Percentiles rank a stretch among this genome's conserved stretches.
Conservation (phyloP, 768 basidiomycete genomes). For the Amanita exitialis region DNA sequence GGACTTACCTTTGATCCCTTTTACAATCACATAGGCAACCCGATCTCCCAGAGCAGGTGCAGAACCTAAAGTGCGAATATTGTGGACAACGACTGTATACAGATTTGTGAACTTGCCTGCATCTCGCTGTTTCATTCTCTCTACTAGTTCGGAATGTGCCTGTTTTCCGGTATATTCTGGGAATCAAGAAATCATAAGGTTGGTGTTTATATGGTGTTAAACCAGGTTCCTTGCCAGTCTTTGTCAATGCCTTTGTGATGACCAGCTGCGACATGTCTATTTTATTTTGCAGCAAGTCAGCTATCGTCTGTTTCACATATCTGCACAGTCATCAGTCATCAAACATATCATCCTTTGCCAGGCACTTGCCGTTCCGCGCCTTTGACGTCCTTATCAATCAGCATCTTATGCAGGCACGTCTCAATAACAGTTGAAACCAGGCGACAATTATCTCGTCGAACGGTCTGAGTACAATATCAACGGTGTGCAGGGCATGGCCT, state of each 20-base stretch:
- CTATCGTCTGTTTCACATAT: conserved; percentile 88
- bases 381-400: conserved; percentile 90
- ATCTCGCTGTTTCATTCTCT: conserved; percentile 92
- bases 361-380: conserved; percentile 81
- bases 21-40: conserved; percentile 61
- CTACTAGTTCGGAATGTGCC: conserved; percentile 92
- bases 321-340: conserved; percentile 27
- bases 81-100: neutral
- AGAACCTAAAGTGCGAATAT: conserved; percentile 47
- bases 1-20: neutral
- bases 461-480: conserved; percentile 51
- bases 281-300: conserved; percentile 92
- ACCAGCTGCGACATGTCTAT: conserved; percentile 99
- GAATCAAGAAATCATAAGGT: neutral
- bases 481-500: too few relatives aligned
- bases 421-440: conserved; percentile 96
- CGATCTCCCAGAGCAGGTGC: conserved; percentile 97
- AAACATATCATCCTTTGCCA: neutral
- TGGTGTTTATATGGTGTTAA: neutral
- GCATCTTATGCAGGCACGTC: conserved; percentile 95
- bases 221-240: conserved; percentile 46
- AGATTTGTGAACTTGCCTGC: conserved; percentile 39
- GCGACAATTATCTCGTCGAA: conserved; percentile 97
- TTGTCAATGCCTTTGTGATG: conserved; percentile 94
- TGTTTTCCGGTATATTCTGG: conserved; percentile 91